These are phyloP conservation scores for Tuber magnatum DNA, from an alignment of 495 filamentous ascomycete genomes.

Conservation along the genomic window DNA sequence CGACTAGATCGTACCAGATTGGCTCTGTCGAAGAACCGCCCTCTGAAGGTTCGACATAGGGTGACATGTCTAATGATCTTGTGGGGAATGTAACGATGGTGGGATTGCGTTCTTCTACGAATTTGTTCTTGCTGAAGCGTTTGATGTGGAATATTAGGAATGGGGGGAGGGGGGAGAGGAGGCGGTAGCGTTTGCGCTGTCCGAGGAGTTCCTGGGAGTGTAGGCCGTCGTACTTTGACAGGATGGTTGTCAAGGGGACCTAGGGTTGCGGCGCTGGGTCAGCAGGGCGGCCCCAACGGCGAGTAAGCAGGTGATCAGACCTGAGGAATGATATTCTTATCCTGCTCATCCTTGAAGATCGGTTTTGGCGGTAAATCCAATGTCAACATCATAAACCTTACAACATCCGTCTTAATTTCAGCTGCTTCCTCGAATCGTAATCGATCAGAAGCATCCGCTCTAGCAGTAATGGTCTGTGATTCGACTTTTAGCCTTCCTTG, in stretches of 20 bases:
- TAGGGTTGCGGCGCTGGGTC: background rate
- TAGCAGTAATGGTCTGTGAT: conserved; percentile 87
- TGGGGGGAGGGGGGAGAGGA: conserved; percentile 86
- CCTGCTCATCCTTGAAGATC: conserved; percentile 87
- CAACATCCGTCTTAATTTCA: conserved; percentile 64
- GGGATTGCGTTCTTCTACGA: conserved; percentile 89
- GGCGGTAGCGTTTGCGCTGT: conserved; percentile 76
- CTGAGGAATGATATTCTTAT: conserved; percentile 93
- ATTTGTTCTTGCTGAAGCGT: conserved; percentile 91
- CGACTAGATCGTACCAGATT: conserved; percentile 91
- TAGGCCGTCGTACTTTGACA: conserved; percentile 90
- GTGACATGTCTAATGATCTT: conserved; percentile 72
- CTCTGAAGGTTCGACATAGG: conserved; percentile 75
- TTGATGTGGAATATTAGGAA: conserved; percentile 94
- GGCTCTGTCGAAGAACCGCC: conserved; percentile 64
- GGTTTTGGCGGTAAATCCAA: conserved; percentile 87
- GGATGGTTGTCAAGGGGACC: conserved; percentile 76
- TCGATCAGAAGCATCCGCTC: conserved; percentile 77
- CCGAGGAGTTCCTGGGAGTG: conserved; percentile 80
- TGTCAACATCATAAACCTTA: conserved; percentile 80
- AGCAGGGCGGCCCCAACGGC: background rate
- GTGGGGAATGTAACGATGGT: conserved; percentile 95
- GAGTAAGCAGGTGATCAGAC: conserved; percentile 1
- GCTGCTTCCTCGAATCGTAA: conserved; percentile 90
- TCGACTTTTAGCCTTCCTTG: conserved; percentile 88